A percentile compares a stretch with the other conserved stretches of the same genome.
These are phyloP conservation scores for Cryomyces antarcticus DNA, from an alignment of 495 filamentous ascomycete genomes.

Conservation along the genomic window DNA sequence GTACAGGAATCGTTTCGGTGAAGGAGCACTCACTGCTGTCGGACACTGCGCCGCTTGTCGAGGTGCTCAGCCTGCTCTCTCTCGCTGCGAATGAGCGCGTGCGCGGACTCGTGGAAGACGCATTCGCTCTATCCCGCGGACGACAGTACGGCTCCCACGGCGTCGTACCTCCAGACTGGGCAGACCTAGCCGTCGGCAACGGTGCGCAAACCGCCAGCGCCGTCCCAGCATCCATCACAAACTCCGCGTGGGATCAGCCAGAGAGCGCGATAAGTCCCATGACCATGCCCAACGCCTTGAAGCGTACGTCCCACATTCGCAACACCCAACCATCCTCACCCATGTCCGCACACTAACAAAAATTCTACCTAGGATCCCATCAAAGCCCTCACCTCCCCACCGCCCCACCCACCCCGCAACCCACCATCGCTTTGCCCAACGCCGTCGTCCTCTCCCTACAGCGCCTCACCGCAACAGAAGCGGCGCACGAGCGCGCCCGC, in stretches of 20 bases:
- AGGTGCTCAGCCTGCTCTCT: conserved; percentile 56
- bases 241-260: conserved; percentile 17
- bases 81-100: conserved; percentile 54
- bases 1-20: conserved; percentile 30
- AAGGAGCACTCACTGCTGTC: conserved; percentile 45
- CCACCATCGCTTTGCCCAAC: conserved; percentile 11
- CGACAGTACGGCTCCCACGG: conserved; percentile 56
- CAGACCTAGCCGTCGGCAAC: conserved; percentile 30
- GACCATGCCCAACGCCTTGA: conserved; percentile 7
- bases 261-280: conserved; percentile 11
- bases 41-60: conserved; percentile 42
- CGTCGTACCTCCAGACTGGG: conserved; percentile 45
- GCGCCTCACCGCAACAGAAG: conserved; percentile 9
- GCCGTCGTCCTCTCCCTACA: conserved; percentile 10
- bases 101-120: conserved; percentile 48
- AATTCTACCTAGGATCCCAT: not conserved
- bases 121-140: conserved; percentile 37
- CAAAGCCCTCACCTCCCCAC: conserved; percentile 5
- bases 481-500: conserved; percentile 29
- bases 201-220: conserved; percentile 18
- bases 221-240: conserved; percentile 14
- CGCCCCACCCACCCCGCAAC: conserved; percentile 8
- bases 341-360: conserved; percentile 7
- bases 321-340: conserved; percentile 1
- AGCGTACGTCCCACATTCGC: not conserved